These are phyloP conservation scores for Pythium scleroteichum DNA, from an alignment of 352 stramenopile genomes.

Conservation along the genomic window DNA sequence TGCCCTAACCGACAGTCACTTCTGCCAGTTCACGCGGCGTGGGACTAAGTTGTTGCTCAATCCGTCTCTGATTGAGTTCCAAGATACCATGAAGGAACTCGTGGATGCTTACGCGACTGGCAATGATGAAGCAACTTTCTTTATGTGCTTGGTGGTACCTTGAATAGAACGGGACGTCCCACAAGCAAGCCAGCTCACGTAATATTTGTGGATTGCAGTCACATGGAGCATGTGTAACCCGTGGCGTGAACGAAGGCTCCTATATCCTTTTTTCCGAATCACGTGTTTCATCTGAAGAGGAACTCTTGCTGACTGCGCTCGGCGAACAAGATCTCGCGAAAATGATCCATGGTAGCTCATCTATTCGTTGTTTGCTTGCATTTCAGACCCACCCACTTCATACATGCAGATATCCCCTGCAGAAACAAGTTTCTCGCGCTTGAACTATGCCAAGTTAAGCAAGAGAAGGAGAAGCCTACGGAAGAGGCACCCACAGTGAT, in stretches of 20 bases:
- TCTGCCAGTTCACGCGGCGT: constrained; percentile 47
- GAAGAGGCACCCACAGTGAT: constrained; percentile 43
- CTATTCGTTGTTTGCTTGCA: too few relatives aligned
- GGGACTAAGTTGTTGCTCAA: constrained; percentile 71
- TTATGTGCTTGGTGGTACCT: constrained; percentile 64
- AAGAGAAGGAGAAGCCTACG: constrained; percentile 42
- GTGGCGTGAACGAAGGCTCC: constrained; percentile 56
- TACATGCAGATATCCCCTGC: constrained; percentile 51
- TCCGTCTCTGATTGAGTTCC: constrained; percentile 82
- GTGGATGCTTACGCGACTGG: constrained; percentile 35
- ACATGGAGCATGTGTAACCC: constrained; percentile 61
- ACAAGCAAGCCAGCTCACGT: not conserved
- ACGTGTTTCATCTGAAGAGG: constrained; percentile 66
- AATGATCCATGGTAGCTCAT: constrained; percentile 59
- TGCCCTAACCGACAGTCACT: constrained; percentile 50
- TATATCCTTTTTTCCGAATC: constrained; percentile 76
- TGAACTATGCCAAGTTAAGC: constrained; percentile 63
- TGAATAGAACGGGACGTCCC: not conserved
- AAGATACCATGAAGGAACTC: constrained; percentile 72
- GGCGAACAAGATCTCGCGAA: constrained; percentile 61
- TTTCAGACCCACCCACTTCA: not conserved
- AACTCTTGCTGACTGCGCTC: constrained; percentile 63
- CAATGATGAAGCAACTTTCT: constrained; percentile 47
- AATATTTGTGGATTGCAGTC: constrained; percentile 32
- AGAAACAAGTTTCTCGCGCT: constrained; percentile 67